Conservation (phyloP, 2,329 filamentous ascomycete species). For the Phaeosphaeria sp. region DNA sequence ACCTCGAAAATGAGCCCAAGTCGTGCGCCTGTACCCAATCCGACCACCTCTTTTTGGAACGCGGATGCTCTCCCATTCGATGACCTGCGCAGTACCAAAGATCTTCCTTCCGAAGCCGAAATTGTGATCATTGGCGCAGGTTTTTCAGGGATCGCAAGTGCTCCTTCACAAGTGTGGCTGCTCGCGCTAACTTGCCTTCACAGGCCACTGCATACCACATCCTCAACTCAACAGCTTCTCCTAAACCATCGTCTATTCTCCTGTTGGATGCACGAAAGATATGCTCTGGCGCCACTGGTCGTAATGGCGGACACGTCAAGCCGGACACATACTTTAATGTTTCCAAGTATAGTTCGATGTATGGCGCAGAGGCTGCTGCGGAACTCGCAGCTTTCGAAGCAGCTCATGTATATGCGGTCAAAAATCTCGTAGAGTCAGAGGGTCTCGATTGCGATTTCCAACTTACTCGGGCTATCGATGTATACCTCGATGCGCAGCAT, state of each 20-base stretch:
- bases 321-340: constrained; percentile 5
- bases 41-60: neutral
- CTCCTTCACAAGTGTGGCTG: neutral
- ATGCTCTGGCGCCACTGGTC: constrained; percentile 60
- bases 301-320: constrained; percentile 60
- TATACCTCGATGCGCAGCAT: constrained; percentile 4
- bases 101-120: constrained; percentile 1
- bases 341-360: constrained; percentile 3
- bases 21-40: neutral
- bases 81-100: neutral
- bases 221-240: neutral
- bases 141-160: constrained; percentile 39
- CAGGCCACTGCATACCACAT: constrained; percentile 5
- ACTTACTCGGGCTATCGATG: constrained; percentile 3
- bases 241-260: neutral
- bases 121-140: constrained; percentile 67
- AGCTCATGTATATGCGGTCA: neutral
- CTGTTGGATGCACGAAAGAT: constrained; percentile 57
- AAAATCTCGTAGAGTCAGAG: neutral
- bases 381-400: neutral
- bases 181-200: neutral
- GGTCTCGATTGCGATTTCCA: neutral
- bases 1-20: neutral
- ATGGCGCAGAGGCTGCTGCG: neutral
- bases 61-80: neutral